phyloP scores from a whole-genome alignment of 2,329 filamentous ascomycete species.

The Beauveria sp. region DNA sequence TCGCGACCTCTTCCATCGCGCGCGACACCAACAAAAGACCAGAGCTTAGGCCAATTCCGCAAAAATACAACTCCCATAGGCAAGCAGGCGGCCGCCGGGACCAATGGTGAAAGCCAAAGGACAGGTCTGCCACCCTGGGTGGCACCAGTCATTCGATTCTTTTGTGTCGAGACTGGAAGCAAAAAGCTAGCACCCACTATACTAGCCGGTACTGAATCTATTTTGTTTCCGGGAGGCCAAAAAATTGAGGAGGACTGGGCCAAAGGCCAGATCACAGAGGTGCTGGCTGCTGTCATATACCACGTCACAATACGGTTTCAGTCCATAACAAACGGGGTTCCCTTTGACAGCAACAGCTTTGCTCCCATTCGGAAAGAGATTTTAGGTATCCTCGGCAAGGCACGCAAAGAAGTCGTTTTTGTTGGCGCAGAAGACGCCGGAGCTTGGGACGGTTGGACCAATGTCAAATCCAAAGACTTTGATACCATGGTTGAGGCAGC shows the following conservation, averaged over 20 bases:
- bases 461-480: constrained; percentile 45
- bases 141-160: constrained; percentile 56
- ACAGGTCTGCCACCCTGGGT: constrained; percentile 55
- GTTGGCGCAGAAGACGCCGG: constrained; percentile 36
- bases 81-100: constrained; percentile 20
- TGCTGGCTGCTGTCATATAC: constrained; percentile 54
- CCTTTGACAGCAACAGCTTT: constrained; percentile 37
- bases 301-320: constrained; percentile 47
- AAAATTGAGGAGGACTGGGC: constrained; percentile 42
- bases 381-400: constrained; percentile 31
- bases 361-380: constrained; percentile 37
- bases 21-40: constrained; percentile 39
- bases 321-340: constrained; percentile 29
- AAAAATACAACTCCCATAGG: constrained; percentile 26
- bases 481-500: constrained; percentile 54
- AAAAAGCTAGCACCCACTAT: constrained; percentile 62
- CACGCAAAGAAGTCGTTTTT: constrained; percentile 33
- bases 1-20: constrained; percentile 30
- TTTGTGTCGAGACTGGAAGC: constrained; percentile 53
- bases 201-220: constrained; percentile 61
- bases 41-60: constrained; percentile 35
- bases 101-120: constrained; percentile 26
- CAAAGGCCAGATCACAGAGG: constrained; percentile 38
- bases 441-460: constrained; percentile 46
- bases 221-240: constrained; percentile 35